These are phyloP conservation scores for Scheffersomyces ergatensis DNA, from an alignment of 805 yeast genomes.

Conservation along the genomic window DNA sequence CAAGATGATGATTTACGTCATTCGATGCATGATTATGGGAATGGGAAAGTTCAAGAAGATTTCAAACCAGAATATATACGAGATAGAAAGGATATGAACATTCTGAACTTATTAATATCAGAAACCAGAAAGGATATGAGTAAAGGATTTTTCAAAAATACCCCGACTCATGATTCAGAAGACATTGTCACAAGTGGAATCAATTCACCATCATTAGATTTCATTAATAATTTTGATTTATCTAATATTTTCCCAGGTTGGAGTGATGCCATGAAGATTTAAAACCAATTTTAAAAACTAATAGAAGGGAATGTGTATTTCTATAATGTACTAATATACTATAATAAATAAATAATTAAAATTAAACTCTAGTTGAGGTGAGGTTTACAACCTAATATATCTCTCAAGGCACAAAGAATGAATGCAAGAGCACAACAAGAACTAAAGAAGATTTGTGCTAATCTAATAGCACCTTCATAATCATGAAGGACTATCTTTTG, in stretches of 20 bases:
- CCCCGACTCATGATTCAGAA: conserved; percentile 1
- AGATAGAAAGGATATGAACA: conserved; percentile 11
- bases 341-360: neutral
- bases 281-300: neutral
- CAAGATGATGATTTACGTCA: conserved; percentile 20
- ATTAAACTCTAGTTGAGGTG: neutral
- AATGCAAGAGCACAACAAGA: conserved; percentile 14
- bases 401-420: conserved; percentile 11
- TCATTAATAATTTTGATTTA: conserved; percentile 14
- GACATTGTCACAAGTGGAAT: neutral
- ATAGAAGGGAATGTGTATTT: neutral
- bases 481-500: conserved; percentile 16
- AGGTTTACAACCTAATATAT: conserved; percentile 7
- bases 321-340: neutral
- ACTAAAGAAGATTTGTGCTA: conserved; percentile 20
- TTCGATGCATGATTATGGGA: conserved; percentile 29
- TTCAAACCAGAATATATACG: conserved; percentile 9
- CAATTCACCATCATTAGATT: conserved; percentile 13
- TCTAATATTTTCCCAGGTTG: conserved; percentile 16
- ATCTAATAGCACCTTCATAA: conserved; percentile 21
- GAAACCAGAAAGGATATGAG: conserved; percentile 3
- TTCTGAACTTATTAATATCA: conserved; percentile 9
- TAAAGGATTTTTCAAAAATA: neutral
- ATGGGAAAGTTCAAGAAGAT: conserved; percentile 22
- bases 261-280: conserved; percentile 8